Evolutionary conservation across 129 eudicot species (phyloP).

Genomic region (Dittrichia graveolens): DNA sequence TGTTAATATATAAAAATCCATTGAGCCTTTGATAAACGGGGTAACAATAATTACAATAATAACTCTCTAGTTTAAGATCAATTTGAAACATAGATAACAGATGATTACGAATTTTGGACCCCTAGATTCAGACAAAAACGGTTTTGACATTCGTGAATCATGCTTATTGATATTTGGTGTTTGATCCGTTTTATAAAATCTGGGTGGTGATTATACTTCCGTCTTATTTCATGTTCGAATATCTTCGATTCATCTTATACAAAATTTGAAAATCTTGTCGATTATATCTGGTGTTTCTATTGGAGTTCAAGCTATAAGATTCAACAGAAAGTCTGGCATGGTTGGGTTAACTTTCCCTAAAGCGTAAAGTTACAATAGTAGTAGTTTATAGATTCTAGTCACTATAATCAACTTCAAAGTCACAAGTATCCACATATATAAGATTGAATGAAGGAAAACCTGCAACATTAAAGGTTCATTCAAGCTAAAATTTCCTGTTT

Average conservation of each 20-base stretch:
- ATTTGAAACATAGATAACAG: not conserved
- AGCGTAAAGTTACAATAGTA: not conserved
- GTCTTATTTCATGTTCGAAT: not conserved
- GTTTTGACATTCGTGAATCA: not conserved
- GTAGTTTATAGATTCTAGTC: not conserved
- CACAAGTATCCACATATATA: slow-evolving; percentile 19
- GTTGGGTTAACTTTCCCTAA: no score
- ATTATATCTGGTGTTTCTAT: no score
- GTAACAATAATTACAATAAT: no score
- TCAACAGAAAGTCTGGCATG: no score
- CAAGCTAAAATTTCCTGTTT: slow-evolving; percentile 33
- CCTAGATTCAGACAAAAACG: not conserved
- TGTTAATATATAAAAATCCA: not conserved
- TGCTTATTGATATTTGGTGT: not conserved
- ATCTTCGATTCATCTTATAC: not conserved
- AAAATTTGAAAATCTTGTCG: not conserved
- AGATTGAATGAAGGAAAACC: slow-evolving; percentile 9
- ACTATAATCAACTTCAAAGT: slow-evolving; percentile 15
- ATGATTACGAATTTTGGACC: not conserved
- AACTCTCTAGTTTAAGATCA: not conserved
- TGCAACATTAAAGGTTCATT: slow-evolving; percentile 28
- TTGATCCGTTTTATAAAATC: not conserved
- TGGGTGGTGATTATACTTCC: not conserved
- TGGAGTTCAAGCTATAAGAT: no score
- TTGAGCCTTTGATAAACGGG: not conserved